These are phyloP conservation scores for Teratosphaeria gauchensis DNA, from an alignment of 2,329 filamentous ascomycete genomes.

Conservation along the genomic window DNA sequence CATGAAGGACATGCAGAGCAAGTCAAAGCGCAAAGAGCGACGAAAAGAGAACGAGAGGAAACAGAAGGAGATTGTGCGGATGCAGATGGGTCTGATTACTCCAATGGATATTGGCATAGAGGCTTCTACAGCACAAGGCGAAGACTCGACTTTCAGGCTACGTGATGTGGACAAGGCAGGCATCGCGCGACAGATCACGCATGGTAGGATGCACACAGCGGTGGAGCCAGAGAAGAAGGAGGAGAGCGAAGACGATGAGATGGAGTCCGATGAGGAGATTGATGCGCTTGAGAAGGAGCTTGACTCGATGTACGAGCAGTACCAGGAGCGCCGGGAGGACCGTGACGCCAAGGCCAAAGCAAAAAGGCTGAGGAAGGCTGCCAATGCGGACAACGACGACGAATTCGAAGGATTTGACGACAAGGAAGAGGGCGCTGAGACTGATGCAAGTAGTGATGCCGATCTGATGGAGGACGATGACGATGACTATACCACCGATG, in stretches of 20 bases:
- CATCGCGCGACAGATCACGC: conserved; percentile 54
- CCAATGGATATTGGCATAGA: conserved; percentile 91
- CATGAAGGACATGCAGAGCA: conserved; percentile 67
- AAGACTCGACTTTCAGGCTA: conserved; percentile 70
- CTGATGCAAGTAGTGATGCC: conserved; percentile 42
- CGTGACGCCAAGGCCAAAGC: conserved; percentile 79
- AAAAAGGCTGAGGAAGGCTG: conserved; percentile 72
- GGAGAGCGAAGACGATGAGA: conserved; percentile 44
- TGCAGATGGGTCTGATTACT: conserved; percentile 95
- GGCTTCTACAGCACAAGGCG: conserved; percentile 53
- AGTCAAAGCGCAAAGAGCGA: conserved; percentile 72
- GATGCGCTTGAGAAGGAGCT: conserved; percentile 77
- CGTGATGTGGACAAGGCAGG: conserved; percentile 71
- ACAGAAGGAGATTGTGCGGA: conserved; percentile 84
- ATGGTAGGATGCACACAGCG: conserved; percentile 67
- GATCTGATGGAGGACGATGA: conserved; percentile 46
- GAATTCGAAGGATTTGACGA: conserved; percentile 84
- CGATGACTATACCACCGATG: conserved; percentile 45
- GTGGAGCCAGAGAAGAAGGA: conserved; percentile 40
- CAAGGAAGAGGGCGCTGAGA: conserved; percentile 46
- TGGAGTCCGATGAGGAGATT: conserved; percentile 66
- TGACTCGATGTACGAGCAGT: conserved; percentile 78
- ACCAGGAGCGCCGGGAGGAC: conserved; percentile 68
- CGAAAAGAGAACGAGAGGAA: conserved; percentile 88
- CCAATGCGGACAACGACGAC: conserved; percentile 55